Base-by-base conservation (phyloP, 1,284 basidiomycete species). In the Trichosporon coremiiforme region DNA sequence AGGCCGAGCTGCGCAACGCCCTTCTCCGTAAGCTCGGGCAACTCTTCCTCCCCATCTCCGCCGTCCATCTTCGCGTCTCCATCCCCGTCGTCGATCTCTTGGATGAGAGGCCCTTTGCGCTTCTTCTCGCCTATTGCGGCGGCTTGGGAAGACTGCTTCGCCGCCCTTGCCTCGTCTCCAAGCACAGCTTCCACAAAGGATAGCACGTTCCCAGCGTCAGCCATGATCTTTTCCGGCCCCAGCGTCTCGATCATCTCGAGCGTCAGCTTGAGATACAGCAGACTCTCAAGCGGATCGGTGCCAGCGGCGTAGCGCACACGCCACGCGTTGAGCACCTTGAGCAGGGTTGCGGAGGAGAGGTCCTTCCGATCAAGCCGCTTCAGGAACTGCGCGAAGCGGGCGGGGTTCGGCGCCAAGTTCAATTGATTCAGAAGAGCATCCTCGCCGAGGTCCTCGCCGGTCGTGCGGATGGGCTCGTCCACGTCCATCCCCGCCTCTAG, bases 121-220 rank as follows among this genome's bases (percentile, higher is more conserved):
- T 68, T 8, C 22, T 68, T 41, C 53, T 66, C 35, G 13, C 50
- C 10, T 67, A 65, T 1, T 71, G 68, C 20, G 12, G 50, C 17
- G 13, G 66, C 45, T 50, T 65, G 29, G n/a, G n/a, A n/a, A 57
- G 33, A 4, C 33, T 33, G 33, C 33, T 33, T 33, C 33, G 33
- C 36, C 2, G 66, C 64, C 45, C 75, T 57, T 6, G 69, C 74
- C 64, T 75, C 73, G 62, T 77, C 74, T 13, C 68, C 69, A 4
- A 91, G 79, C 0, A 90, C 90, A 70, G 92, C 89, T 71, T 90
- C 90, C 47, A 96, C 86, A 77, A 95, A 96, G 1, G 86, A 85
- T 13, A 95, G 82, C 9, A 94, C 87, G 70, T 94, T 89, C 13
- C 87, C 86, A 0, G 91, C 89, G 25, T 73, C 60, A 66, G 89